Evolutionary conservation across 2,329 filamentous ascomycete species (phyloP), one percentile per base, ranked within the genome.

Genomic region (Fusarium sp.): DNA sequence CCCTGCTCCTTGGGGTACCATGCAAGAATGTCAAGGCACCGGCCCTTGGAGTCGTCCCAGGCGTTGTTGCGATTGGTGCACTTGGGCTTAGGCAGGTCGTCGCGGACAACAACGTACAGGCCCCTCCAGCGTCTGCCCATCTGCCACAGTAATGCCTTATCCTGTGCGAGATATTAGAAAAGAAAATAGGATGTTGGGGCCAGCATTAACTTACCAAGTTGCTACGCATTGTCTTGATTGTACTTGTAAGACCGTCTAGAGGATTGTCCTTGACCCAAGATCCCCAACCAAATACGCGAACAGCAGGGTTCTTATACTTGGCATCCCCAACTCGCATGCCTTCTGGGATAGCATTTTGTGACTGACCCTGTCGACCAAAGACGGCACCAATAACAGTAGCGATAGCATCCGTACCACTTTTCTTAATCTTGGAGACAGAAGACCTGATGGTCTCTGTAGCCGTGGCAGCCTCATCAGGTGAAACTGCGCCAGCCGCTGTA

Each of bases 31-130:
- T 59, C 56, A 1, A 59, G 49, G 11, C 49, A 59, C 17, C 49
- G 48, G 5, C 38, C 23, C 28, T 32, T 48, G 4, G 21, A 12
- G 3, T 19, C 50, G 4, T 60, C 44, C 56, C 56, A 60, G 4
- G 44, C 38, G 19, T 60, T 60, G 30, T 60, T 60, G 23, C n/a
- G 56, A 38, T 55, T 48, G 4, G 10, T 60, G 7, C 56, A 60
- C 30, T 49, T 60, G 15, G 19, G 20, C 21, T 36, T 8, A 14
- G 56, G 36, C 24, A 60, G 20, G 24, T 60, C 56, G 11, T 55
- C 56, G 9, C 56, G 50, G 15, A 60, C 39, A 12, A 60, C 44
- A n/a, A 21, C 50, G 19, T 55, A 60, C 4, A 49, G 39, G 5
- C 44, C 50, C 10, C 23, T 49, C 48, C 24, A 55, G 12, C 5